phyloP scores from a whole-genome alignment of 192 early-diverging fungal species.

The Backusella macrospora region DNA sequence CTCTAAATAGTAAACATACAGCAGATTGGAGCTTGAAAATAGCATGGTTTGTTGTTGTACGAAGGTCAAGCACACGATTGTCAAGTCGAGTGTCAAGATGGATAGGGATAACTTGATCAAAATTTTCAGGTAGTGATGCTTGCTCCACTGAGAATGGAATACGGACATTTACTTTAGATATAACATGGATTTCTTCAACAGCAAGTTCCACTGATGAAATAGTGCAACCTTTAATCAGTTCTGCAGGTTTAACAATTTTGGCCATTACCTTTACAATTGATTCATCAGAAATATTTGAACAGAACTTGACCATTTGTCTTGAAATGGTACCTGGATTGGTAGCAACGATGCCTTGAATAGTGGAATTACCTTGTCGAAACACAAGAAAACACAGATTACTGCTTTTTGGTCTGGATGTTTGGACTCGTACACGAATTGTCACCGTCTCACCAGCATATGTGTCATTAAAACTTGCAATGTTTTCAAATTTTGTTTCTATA shows the following conservation, averaged over 20 bases:
- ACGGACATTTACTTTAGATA: slow-evolving; percentile 70
- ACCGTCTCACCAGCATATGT: slow-evolving; percentile 74
- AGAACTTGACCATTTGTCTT: slow-evolving; percentile 97
- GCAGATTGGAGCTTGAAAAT: slow-evolving; percentile 97
- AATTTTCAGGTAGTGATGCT: slow-evolving; percentile 79
- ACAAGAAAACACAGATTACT: slow-evolving; percentile 89
- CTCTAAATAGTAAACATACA: slow-evolving; percentile 92
- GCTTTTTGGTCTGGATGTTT: slow-evolving; percentile 80
- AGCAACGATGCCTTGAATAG: slow-evolving; percentile 87
- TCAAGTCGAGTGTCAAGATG: slow-evolving; percentile 91
- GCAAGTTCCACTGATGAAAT: slow-evolving; percentile 89
- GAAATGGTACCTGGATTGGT: slow-evolving; percentile 75
- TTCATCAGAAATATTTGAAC: slow-evolving; percentile 75
- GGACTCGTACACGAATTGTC: slow-evolving; percentile 86
- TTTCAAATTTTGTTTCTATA: slow-evolving; percentile 61
- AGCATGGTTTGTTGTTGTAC: slow-evolving; percentile 94
- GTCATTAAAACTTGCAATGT: slow-evolving; percentile 63
- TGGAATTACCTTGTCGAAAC: slow-evolving; percentile 82
- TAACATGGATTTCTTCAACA: slow-evolving; percentile 74
- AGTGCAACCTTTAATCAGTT: slow-evolving; percentile 90
- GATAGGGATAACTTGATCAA: slow-evolving; percentile 76
- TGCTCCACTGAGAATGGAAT: slow-evolving; percentile 94
- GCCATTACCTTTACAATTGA: slow-evolving; percentile 91
- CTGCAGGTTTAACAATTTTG: slow-evolving; percentile 70
- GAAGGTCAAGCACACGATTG: slow-evolving; percentile 91